phyloP scores from a whole-genome alignment of 2,329 filamentous ascomycete genomes.

The Fusarium nisikadoi region DNA sequence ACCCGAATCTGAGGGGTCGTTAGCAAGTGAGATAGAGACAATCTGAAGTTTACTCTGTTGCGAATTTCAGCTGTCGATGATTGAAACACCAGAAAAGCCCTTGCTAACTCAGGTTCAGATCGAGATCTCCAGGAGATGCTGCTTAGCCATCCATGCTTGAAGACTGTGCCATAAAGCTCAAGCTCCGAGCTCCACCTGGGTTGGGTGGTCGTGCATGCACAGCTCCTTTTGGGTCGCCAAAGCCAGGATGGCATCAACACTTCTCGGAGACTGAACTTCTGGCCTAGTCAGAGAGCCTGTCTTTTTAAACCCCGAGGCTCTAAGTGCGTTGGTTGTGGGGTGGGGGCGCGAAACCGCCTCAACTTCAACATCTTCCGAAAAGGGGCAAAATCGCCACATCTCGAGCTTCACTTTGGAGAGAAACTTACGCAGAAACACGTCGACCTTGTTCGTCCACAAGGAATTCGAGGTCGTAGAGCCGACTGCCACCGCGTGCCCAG shows the following conservation, averaged over 20 bases:
- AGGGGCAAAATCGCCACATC: conserved; percentile 37
- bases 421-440: conserved; percentile 24
- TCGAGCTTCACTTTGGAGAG: rapidly evolving
- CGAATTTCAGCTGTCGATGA: not conserved
- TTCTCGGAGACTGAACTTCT: too few species aligned
- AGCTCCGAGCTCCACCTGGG: not conserved
- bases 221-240: too few species aligned
- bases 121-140: not conserved
- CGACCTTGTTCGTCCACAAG: not conserved
- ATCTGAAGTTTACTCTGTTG: not conserved
- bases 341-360: not conserved
- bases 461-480: too few species aligned
- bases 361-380: not conserved
- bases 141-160: not conserved
- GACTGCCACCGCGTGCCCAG: conserved; percentile 71
- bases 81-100: not conserved
- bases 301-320: too few species aligned
- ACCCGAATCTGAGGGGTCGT: conserved; percentile 65
- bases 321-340: too few species aligned
- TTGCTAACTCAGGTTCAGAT: not conserved
- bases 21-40: not conserved
- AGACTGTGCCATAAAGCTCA: not conserved
- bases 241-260: too few species aligned
- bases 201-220: too few species aligned
- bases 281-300: too few species aligned